phyloP scores from a whole-genome alignment of 164 flowering plant genomes.

The Hamamelis virginiana region DNA sequence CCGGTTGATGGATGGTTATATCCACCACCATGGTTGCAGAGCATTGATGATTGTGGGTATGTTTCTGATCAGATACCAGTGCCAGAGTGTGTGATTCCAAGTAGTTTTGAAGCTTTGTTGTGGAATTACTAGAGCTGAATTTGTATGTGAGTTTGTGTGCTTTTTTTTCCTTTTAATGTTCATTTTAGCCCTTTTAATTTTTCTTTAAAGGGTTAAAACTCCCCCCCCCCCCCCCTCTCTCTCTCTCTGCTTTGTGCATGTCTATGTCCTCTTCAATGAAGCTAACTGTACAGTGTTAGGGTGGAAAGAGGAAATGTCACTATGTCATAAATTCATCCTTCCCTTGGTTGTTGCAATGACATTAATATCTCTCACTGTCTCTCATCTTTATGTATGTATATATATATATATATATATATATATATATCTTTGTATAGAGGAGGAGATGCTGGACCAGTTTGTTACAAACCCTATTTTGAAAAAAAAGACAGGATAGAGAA shows the following conservation, averaged over 20 bases:
- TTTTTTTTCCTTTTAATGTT: neutral
- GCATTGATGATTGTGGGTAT: conserved; percentile 27
- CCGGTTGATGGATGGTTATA: conserved; percentile 41
- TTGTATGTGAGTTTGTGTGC: neutral
- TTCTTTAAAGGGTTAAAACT: conserved; percentile 30
- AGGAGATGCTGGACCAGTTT: too few species aligned
- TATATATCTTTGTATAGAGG: too few species aligned
- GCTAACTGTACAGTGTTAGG: conserved; percentile 23
- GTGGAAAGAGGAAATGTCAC: conserved; percentile 12
- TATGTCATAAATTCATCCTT: conserved; percentile 8
- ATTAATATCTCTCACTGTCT: conserved; percentile 10
- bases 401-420: too few species aligned
- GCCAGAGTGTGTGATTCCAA: conserved; percentile 18
- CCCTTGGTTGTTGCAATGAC: conserved; percentile 15
- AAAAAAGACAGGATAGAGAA: too few species aligned
- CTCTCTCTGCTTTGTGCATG: neutral
- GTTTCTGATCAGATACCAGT: conserved; percentile 14
- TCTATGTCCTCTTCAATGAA: conserved; percentile 17
- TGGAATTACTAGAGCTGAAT: conserved; percentile 22
- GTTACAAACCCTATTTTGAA: too few species aligned
- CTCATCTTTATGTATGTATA: too few species aligned
- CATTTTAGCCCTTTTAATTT: conserved; percentile 32
- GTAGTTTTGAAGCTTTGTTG: conserved; percentile 27
- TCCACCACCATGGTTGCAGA: conserved; percentile 38
- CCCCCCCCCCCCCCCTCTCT: conserved; percentile 1